These are phyloP conservation scores for Pelargonium fulgidum DNA, from an alignment of 441 rosid genomes.

Conservation along the genomic window DNA sequence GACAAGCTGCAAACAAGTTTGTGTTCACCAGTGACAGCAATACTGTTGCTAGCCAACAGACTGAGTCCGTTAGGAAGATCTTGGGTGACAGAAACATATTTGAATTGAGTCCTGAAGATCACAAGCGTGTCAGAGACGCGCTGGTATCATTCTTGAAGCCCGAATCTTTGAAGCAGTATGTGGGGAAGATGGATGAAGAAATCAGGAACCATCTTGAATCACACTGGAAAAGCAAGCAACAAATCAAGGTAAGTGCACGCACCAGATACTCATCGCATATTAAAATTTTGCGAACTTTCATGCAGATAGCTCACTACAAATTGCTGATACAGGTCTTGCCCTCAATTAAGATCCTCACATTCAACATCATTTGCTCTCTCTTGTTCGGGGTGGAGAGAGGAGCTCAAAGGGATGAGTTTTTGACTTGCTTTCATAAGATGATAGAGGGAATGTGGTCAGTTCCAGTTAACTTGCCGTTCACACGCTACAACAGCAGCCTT, in stretches of 20 bases:
- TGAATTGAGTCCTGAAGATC: slow-evolving; percentile 36
- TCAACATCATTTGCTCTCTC: slow-evolving; percentile 42
- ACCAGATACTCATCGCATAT: not conserved
- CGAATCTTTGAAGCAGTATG: slow-evolving; percentile 35
- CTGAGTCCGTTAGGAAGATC: slow-evolving; percentile 24
- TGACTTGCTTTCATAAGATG: slow-evolving; percentile 29
- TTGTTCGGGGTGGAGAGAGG: slow-evolving; percentile 39
- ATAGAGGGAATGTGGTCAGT: slow-evolving; percentile 46
- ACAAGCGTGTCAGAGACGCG: slow-evolving; percentile 38
- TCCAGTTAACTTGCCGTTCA: slow-evolving; percentile 47
- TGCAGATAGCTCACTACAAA: not conserved
- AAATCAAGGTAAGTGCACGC: slow-evolving; percentile 25
- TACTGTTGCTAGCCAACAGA: slow-evolving; percentile 27
- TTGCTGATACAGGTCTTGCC: slow-evolving; percentile 22
- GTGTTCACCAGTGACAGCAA: slow-evolving; percentile 30
- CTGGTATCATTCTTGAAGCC: slow-evolving; percentile 41
- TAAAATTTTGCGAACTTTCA: not conserved
- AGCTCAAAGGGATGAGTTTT: slow-evolving; percentile 28
- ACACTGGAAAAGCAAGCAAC: slow-evolving; percentile 38
- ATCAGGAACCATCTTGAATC: slow-evolving; percentile 32
- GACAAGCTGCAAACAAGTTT: slow-evolving; percentile 46
- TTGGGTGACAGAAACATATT: slow-evolving; percentile 34
- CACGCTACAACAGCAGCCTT: slow-evolving; percentile 37
- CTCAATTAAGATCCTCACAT: slow-evolving; percentile 33
- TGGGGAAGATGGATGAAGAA: slow-evolving; percentile 42